A percentile compares a stretch with the other conserved stretches of the same genome.
phyloP scores from a whole-genome alignment of 805 yeast species.

The Pichia nakasei region DNA sequence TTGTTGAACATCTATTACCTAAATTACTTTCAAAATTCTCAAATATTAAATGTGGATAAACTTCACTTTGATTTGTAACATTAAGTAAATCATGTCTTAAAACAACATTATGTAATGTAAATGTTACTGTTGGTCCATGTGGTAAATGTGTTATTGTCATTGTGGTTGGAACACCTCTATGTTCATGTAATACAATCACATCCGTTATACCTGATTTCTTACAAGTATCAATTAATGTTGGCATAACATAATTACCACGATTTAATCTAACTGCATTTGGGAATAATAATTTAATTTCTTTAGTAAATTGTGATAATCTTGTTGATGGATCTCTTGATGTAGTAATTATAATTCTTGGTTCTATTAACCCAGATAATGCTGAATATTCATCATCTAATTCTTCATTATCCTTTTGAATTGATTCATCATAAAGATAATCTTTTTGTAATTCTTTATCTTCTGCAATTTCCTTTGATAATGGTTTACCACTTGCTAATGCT shows the following conservation, averaged over 20 bases:
- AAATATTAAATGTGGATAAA: slow-evolving; percentile 88
- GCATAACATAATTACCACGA: slow-evolving; percentile 87
- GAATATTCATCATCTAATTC: slow-evolving; percentile 86
- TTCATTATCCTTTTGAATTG: slow-evolving; percentile 36
- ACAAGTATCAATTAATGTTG: slow-evolving; percentile 78
- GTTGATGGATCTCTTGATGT: slow-evolving; percentile 90
- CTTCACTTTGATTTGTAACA: slow-evolving; percentile 83
- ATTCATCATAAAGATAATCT: slow-evolving; percentile 82
- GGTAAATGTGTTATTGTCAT: slow-evolving; percentile 91
- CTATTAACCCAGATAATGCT: slow-evolving; percentile 76
- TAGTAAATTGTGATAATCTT: slow-evolving; percentile 80
- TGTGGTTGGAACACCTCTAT: slow-evolving; percentile 96
- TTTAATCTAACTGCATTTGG: slow-evolving; percentile 86
- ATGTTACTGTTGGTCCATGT: slow-evolving; percentile 94
- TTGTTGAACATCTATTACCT: slow-evolving; percentile 73
- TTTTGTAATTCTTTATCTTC: slow-evolving; percentile 76
- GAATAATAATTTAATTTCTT: slow-evolving; percentile 81
- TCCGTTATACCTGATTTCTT: slow-evolving; percentile 72
- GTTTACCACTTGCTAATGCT: slow-evolving; percentile 86
- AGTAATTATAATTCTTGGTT: slow-evolving; percentile 86
- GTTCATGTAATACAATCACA: slow-evolving; percentile 82
- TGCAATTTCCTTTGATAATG: slow-evolving; percentile 81
- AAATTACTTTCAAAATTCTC: slow-evolving; percentile 77
- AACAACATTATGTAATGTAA: slow-evolving; percentile 90
- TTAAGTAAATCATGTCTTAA: slow-evolving; percentile 85